phyloP scores from a whole-genome alignment of 2,329 filamentous ascomycete genomes.

The Pseudofabraea citricarpa region DNA sequence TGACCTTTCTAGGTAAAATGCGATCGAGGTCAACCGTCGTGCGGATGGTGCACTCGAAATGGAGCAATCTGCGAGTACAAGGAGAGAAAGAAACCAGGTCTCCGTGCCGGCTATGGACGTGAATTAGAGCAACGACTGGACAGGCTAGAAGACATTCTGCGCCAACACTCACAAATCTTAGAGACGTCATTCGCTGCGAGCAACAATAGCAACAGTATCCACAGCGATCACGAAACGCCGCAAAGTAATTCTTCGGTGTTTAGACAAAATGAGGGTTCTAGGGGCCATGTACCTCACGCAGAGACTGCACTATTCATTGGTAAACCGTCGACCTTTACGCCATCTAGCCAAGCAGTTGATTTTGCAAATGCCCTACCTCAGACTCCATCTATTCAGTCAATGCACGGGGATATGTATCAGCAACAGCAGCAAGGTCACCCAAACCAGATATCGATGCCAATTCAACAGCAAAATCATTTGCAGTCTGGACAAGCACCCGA shows the following conservation, averaged over 20 bases:
- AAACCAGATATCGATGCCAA: slow-evolving; percentile 11
- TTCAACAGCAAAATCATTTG: slow-evolving; percentile 12
- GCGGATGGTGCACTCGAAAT: slow-evolving; percentile 64
- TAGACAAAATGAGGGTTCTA: slow-evolving; percentile 42
- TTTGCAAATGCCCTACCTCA: slow-evolving; percentile 40
- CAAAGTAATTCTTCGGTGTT: slow-evolving; percentile 43
- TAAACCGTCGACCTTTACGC: slow-evolving; percentile 47
- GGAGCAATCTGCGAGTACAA: slow-evolving; percentile 62
- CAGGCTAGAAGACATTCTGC: slow-evolving; percentile 61
- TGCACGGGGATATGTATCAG: slow-evolving; percentile 44
- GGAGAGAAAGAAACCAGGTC: slow-evolving; percentile 62
- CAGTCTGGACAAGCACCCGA: slow-evolving; percentile 23
- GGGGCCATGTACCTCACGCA: slow-evolving; percentile 45
- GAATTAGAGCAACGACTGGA: slow-evolving; percentile 71
- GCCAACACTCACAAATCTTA: slow-evolving; percentile 61
- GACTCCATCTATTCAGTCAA: slow-evolving; percentile 35
- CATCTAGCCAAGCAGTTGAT: slow-evolving; percentile 43
- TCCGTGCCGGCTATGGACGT: slow-evolving; percentile 62
- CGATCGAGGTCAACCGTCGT: slow-evolving; percentile 69
- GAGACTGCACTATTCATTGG: slow-evolving; percentile 58
- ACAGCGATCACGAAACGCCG: slow-evolving; percentile 54
- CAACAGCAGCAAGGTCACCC: slow-evolving; percentile 30
- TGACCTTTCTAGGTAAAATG: slow-evolving; percentile 56
- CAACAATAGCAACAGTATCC: slow-evolving; percentile 35
- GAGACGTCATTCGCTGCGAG: slow-evolving; percentile 45